Conservation (phyloP, 129 eudicot species). For the Centaurea solstitialis region DNA sequence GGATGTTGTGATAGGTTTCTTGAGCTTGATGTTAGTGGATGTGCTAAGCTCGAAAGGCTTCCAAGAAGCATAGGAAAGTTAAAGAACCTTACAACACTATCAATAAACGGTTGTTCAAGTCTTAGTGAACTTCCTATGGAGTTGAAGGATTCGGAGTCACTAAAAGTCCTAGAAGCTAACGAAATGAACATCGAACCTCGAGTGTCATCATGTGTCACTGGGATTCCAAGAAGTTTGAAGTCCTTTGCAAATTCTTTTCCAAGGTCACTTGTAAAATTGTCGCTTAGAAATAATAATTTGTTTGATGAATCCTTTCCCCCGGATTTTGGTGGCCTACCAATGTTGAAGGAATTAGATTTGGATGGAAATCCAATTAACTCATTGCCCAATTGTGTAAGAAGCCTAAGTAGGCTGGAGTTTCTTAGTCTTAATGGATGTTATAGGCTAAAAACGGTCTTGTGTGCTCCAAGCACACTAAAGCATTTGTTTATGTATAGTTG, state of each 20-base stretch:
- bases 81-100: not conserved
- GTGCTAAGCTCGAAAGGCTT: too few species aligned
- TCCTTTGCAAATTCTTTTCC: not conserved
- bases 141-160: not conserved
- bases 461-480: not conserved
- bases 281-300: slow-evolving; percentile 8
- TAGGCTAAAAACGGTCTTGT: not conserved
- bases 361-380: slow-evolving; percentile 15
- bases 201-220: not conserved
- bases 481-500: accelerated
- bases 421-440: not conserved
- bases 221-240: not conserved
- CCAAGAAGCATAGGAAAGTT: not conserved
- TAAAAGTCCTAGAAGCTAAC: slow-evolving; percentile 2
- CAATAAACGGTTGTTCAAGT: slow-evolving; percentile 16
- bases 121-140: not conserved
- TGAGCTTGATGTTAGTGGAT: too few species aligned
- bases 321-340: slow-evolving; percentile 19
- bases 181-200: not conserved
- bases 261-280: not conserved
- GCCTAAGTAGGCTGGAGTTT: slow-evolving; percentile 1
- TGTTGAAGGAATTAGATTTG: slow-evolving; percentile 1
- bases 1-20: too few species aligned
- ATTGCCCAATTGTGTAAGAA: slow-evolving; percentile 21
- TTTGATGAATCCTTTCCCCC: slow-evolving; percentile 12